Evolutionary conservation across 768 basidiomycete genomes (phyloP), one percentile per base, ranked within the genome.

Genomic region (Termitomyces sp.): DNA sequence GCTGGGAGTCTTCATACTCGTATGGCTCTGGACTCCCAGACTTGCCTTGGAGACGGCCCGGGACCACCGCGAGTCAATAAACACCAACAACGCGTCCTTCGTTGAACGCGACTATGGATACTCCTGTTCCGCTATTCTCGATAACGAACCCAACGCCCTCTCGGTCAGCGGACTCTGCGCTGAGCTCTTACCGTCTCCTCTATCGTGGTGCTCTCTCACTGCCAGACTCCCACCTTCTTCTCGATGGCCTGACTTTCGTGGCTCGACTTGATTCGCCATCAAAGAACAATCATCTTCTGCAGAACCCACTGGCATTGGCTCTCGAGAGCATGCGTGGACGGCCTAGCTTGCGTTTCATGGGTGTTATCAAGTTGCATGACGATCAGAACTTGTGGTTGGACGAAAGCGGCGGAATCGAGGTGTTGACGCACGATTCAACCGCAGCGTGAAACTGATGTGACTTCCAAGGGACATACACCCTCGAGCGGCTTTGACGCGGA

Each of bases 311-410:
- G 12, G 85, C 89, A 3, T 69, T 91, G 21, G 84, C 87, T 0
- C 67, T 91, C 50, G 89, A 91, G 69, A 88, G 83, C 68, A 89
- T 91, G 87, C 87, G 88, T 40, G 86, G 87, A 17, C 70, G 87
- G 19, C 85, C 84, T 1, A 78, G 79, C 26, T 69, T 91, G 19
- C 75, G 81, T 37, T 78, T 87, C 57, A 71, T 82, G 49, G 86
- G 82, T 3, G 73, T 75, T 0, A 76, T 80, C 17, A 74, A 71
- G 30, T 67, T 89, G 40, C 66, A 73, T 38, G 80, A 85, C 33
- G 80, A 85, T 51, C 52, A 49, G 17, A 56, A 61, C 12, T 65
- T 88, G 0, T 85, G 80, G 71, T 67, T 83, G 58, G 89, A 91
- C 66, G 76, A 79, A 45, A 74, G 74, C 38, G 82, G 79, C 15